Evolutionary conservation across 495 filamentous ascomycete genomes (phyloP), one percentile per base, ranked within the genome.

Genomic region (Parachaetomium inaequale): DNA sequence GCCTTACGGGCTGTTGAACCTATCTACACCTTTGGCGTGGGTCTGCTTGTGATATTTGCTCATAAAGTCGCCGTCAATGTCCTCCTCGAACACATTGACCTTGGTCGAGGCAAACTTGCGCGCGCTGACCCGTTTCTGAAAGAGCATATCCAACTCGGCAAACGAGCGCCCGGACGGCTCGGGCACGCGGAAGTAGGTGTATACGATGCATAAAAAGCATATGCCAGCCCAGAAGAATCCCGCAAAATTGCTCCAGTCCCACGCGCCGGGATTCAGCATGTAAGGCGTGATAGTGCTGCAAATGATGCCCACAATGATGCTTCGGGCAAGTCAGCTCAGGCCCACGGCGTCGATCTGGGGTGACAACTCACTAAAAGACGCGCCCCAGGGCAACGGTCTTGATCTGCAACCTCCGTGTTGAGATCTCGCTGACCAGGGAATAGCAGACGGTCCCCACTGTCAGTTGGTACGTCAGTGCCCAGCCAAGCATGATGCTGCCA

Each of bases 171-270:
- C 89, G 2, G 75, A 72, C 0, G 89, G 88, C 63, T 92, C 89
- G 0, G 89, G 89, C 1, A 92, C 81, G 7, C 89, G 83, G 80
- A 91, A 91, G 74, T 84, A 92, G 0, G 83, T 82, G 72, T 89
- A 92, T 5, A 90, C 73, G 58, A 91, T 83, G 72, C 87, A 90
- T 38, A 84, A 70, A 75, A 89, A 89, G 72, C 87, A 89, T 54
- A 85, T 84, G 0, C 85, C 87, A 10, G 82, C 78, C 88, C 87
- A 93, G 79, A 92, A 91, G 73, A 93, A 90, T n/a, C 87, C 88
- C n/a, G 88, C 79, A 61, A 83, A 89, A 64, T 88, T 89, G 50
- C 81, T 76, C 88, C 88, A 93, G 72, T 89, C 69, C 88, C 89
- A 92, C 0, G 84, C 87, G 0, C 73, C 75, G 0, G 87, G 87